A percentile compares a stretch with the other conserved stretches of the same genome.
These are phyloP conservation scores for Yamadazyma triangularis DNA, from an alignment of 1,139 yeast species.

Conservation along the genomic window DNA sequence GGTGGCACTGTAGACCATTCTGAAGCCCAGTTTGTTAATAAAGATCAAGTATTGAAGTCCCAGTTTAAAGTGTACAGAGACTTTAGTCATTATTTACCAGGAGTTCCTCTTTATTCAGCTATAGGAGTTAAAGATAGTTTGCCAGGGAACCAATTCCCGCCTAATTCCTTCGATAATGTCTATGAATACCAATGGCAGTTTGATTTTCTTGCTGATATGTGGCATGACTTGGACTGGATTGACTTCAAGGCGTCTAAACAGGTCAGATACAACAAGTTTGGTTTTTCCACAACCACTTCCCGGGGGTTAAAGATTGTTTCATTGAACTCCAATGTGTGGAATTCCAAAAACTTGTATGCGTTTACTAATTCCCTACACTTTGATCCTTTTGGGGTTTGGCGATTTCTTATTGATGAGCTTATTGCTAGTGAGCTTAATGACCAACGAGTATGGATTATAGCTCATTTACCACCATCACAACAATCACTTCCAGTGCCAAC, in stretches of 20 bases:
- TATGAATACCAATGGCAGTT: slow-evolving; percentile 22
- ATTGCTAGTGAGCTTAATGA: slow-evolving; percentile 21
- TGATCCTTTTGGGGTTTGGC: slow-evolving; percentile 24
- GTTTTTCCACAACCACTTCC: slow-evolving; percentile 20
- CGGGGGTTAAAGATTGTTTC: slow-evolving; percentile 27
- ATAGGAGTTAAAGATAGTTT: slow-evolving; percentile 25
- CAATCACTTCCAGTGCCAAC: slow-evolving; percentile 24
- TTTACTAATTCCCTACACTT: slow-evolving; percentile 20
- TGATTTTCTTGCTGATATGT: slow-evolving; percentile 23
- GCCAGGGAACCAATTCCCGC: slow-evolving; percentile 25
- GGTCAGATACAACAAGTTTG: slow-evolving; percentile 25
- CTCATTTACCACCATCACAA: slow-evolving; percentile 23
- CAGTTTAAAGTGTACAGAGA: slow-evolving; percentile 16
- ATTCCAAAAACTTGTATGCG: slow-evolving; percentile 21
- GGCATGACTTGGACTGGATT: slow-evolving; percentile 38
- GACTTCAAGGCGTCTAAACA: slow-evolving; percentile 24
- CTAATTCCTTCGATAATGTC: slow-evolving; percentile 10
- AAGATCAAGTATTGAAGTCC: slow-evolving; percentile 10
- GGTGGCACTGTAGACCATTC: slow-evolving; percentile 28
- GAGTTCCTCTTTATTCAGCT: slow-evolving; percentile 22
- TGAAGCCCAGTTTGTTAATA: slow-evolving; percentile 18
- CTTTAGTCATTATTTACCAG: slow-evolving; percentile 19
- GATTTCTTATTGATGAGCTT: slow-evolving; percentile 25
- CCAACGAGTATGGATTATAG: slow-evolving; percentile 31
- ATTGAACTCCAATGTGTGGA: slow-evolving; percentile 28